phyloP scores from a whole-genome alignment of 805 yeast genomes.

The Metschnikowia lachancei region DNA sequence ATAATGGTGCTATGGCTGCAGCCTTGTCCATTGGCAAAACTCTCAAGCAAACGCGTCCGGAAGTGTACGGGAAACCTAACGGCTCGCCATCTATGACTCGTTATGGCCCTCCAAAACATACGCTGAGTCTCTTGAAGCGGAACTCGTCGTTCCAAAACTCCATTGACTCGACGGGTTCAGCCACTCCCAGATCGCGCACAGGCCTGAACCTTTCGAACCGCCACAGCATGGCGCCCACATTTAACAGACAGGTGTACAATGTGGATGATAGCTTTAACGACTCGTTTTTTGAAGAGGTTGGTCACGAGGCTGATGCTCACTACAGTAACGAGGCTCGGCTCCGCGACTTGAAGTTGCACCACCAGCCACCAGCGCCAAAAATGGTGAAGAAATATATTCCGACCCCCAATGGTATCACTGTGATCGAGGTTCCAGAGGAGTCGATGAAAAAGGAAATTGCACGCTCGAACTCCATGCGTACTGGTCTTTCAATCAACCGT shows the following conservation, averaged over 20 bases:
- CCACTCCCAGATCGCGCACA: constrained; percentile 10
- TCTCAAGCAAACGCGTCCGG: constrained; percentile 22
- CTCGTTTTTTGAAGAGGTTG: constrained; percentile 31
- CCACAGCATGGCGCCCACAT: constrained; percentile 6
- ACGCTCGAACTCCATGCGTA: constrained; percentile 39
- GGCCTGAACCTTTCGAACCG: constrained; percentile 12
- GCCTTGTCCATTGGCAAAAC: constrained; percentile 43
- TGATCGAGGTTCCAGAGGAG: constrained; percentile 64
- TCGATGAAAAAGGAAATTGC: constrained; percentile 37
- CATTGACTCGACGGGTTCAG: constrained; percentile 5
- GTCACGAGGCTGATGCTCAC: constrained; percentile 18
- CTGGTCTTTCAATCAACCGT: constrained; percentile 28
- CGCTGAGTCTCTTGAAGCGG: constrained; percentile 18
- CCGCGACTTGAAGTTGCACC: constrained; percentile 34
- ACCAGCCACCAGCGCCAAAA: constrained; percentile 23
- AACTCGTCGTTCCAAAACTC: constrained; percentile 15
- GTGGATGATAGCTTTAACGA: constrained; percentile 35
- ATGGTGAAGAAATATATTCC: constrained; percentile 72
- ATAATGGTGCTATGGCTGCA: constrained; percentile 42
- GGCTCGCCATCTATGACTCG: constrained; percentile 12
- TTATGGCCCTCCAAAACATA: constrained; percentile 19
- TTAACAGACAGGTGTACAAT: constrained; percentile 12
- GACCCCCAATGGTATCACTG: constrained; percentile 65
- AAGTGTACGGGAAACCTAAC: constrained; percentile 12
- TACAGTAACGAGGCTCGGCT: constrained; percentile 34